Base-by-base conservation (phyloP, 176 grass and related monocot genomes). In the Typha latifolia region DNA sequence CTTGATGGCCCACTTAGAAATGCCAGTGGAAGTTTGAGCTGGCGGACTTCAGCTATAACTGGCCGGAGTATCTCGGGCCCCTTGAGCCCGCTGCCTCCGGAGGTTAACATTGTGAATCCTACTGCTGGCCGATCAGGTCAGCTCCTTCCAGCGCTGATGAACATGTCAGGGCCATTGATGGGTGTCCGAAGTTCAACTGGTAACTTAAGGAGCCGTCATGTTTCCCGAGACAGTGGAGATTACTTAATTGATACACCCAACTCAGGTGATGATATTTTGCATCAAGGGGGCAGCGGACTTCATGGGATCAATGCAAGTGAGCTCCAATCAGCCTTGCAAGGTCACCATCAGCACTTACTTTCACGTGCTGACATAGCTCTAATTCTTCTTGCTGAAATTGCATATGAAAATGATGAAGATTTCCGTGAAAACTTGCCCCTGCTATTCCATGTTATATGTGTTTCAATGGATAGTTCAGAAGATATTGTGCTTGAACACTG, bases 391-490 rank as follows among this genome's bases (percentile, higher is more conserved):
- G 94, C 94, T 55, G 94, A 97, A 90, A 97, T 97, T 67, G 94
- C 85, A 1, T 97, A 97, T 62, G 94, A 97, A 72, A 97, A 97
- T 79, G 94, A 97, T 27, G 94, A 97, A 49, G 94, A 92, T 67
- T 97, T 97, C 23, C 94, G 94, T 64, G 94, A 97, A 75, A 91
- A 97, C 75, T 82, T 97, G 75, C 89, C 94, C 19, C 66, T 97
- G 63, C 76, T 97, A 21, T 97, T 97, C 80, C 89, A 97, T 79
- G 89, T 97, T 68, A 97, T 85, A 9, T 97, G 94, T 73, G 94
- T 97, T 79, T 97, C 94, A 0, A 92, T 97, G 94, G 89, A 97
- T 82, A 97, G 94, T 69, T 92, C 94, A 67, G 93, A 97, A 69
- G 93, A 97, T 77, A 92, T 97, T 72, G 93, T 97, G 66, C 93